Percentiles rank a stretch among this genome's conserved stretches.
These are phyloP conservation scores for Hyaloscypha finlandica DNA, from an alignment of 495 filamentous ascomycete genomes.

Conservation along the genomic window DNA sequence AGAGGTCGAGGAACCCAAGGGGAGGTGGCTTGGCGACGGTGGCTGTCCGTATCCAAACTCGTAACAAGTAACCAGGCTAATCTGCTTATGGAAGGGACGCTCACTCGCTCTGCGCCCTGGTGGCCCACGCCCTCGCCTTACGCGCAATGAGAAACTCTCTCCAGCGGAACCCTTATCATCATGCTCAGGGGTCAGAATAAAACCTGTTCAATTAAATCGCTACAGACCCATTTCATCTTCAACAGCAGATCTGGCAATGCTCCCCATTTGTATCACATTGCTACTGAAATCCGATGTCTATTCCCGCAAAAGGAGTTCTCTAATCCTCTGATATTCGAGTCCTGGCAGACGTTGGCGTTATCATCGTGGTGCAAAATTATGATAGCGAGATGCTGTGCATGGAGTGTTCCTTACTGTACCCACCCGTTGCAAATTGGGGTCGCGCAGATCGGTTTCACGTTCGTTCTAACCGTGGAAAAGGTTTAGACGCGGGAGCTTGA, in stretches of 20 bases:
- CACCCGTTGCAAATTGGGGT: not conserved
- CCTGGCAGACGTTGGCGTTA: too few species aligned
- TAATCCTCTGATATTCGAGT: too few species aligned
- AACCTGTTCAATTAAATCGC: not conserved
- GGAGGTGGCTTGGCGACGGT: not conserved
- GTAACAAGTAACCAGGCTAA: too few species aligned
- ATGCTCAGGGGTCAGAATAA: not conserved
- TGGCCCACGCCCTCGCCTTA: too few species aligned
- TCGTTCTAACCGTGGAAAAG: constrained; percentile 4
- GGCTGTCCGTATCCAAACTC: not conserved
- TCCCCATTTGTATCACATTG: not conserved
- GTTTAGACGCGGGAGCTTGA: constrained; percentile 5
- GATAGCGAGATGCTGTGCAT: not conserved
- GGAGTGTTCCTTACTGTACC: not conserved
- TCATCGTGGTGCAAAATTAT: not conserved
- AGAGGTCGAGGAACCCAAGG: not conserved
- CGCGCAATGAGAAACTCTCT: not conserved
- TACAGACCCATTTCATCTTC: not conserved
- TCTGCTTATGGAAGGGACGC: too few species aligned
- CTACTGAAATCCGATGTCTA: not conserved
- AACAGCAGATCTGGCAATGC: not conserved
- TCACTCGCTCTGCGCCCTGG: too few species aligned
- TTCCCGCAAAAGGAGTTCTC: too few species aligned
- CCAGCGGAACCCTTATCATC: not conserved
- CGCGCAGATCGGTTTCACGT: constrained; percentile 9